Base-by-base conservation (phyloP, 257 asterid genomes). In the Penstemon davidsonii region DNA sequence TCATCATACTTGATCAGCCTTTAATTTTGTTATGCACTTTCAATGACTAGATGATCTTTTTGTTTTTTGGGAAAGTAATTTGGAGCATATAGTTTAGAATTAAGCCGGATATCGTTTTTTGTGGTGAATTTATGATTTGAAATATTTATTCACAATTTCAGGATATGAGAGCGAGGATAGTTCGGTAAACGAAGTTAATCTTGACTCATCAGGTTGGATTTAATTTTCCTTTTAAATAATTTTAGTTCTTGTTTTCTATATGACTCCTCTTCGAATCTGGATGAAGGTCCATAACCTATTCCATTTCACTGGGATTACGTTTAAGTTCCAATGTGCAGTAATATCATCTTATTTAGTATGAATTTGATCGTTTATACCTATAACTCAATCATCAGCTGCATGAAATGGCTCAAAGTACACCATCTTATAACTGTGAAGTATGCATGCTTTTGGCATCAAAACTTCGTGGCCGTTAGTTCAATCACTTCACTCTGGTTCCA, bases 121-220 rank as follows among this genome's bases (percentile, higher is more conserved):
- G 73, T 33, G 3, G 13, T 18, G 5, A 52, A 55, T 69, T 45
- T 46, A 15, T 56, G 4, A 63, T 82, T 8, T 62, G 53, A 6
- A 11, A 57, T 42, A 37, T 47, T 72, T 68, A 69, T 43, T 51
- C 10, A 53, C 42, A n/a, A 49, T 56, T 71, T 72, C 87, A 94
- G 99, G 99, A 67, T 90, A 91, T 75, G 92, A 88, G 78, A 93
- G 95, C 69, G 99, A 90, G 79, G 89, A 87, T 72, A 87, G 97
- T 79, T 93, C 97, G 15, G 87, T 61, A 41, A 82, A 88, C 15
- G 96, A 90, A 79, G 85, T 85, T 65, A 87, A 87, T 80, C 90
- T 86, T 1, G 95, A 91, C 71, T 84, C 96, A 11, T 84, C 99
- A 80, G 98, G 97, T 93, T 76, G 60, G 77, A 18, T 63, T 12